phyloP scores from a whole-genome alignment of 106 monocot genomes.

The Dendrobium chrysotoxum region DNA sequence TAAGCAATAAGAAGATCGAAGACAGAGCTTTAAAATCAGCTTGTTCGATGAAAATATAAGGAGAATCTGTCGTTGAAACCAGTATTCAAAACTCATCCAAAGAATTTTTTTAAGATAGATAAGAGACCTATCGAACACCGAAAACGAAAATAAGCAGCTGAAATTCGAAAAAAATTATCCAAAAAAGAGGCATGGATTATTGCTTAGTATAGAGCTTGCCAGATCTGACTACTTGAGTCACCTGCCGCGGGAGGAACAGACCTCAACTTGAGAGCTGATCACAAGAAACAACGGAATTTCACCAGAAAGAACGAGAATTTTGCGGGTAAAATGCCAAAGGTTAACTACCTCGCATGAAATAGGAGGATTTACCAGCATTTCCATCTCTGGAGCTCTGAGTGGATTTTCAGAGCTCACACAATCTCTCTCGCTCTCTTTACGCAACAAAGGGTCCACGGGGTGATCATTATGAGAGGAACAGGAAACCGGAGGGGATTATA shows the following conservation, averaged over 20 bases:
- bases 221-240: background rate
- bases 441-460: background rate
- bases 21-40: too few relatives aligned
- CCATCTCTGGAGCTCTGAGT: background rate
- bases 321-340: background rate
- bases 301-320: background rate
- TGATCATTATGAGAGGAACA: background rate
- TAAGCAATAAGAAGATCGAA: too few relatives aligned
- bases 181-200: background rate
- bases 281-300: background rate
- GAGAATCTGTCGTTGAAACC: too few relatives aligned
- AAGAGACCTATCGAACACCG: background rate
- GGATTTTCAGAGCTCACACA: conserved; percentile 4
- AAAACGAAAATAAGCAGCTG: background rate
- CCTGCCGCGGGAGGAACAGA: background rate
- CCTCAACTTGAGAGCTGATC: background rate
- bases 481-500: background rate
- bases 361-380: background rate
- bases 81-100: background rate
- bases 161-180: background rate
- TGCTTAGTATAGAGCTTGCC: background rate
- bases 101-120: background rate
- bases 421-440: background rate
- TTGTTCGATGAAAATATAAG: too few relatives aligned
- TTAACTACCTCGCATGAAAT: background rate